Evolutionary conservation across 768 basidiomycete species (phyloP).

Genomic region (Leccinum arenicola): DNA sequence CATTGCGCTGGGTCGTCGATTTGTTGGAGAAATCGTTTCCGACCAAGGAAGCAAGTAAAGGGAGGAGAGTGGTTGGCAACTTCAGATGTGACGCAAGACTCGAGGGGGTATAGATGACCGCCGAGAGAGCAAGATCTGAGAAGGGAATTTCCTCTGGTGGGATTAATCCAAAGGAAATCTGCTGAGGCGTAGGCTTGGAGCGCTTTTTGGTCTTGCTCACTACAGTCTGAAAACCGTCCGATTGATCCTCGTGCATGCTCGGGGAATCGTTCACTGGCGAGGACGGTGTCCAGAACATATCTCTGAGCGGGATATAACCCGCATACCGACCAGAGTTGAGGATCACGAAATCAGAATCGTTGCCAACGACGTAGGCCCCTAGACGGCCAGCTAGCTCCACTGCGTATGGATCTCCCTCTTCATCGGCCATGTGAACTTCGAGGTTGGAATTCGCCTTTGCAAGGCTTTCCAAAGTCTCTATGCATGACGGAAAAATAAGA

Average conservation of each 20-base stretch:
- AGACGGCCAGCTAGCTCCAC: constrained; percentile 78
- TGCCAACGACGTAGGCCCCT: constrained; percentile 71
- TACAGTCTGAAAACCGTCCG: constrained; percentile 60
- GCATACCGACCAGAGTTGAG: constrained; percentile 72
- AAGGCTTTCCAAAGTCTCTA: constrained; percentile 49
- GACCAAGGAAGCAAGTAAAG: constrained; percentile 72
- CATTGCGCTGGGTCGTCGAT: constrained; percentile 45
- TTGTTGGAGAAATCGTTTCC: constrained; percentile 76
- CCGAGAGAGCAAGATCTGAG: constrained; percentile 48
- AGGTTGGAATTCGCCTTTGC: constrained; percentile 36
- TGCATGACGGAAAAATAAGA: constrained; percentile 53
- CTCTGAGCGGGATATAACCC: constrained; percentile 75
- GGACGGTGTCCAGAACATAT: constrained; percentile 61
- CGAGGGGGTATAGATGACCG: constrained; percentile 59
- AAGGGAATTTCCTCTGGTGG: constrained; percentile 44
- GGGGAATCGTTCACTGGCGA: constrained; percentile 24
- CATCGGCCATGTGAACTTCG: constrained; percentile 70
- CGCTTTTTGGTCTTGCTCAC: constrained; percentile 52
- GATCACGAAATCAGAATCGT: constrained; percentile 82
- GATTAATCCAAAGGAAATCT: constrained; percentile 37
- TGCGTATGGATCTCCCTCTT: constrained; percentile 81
- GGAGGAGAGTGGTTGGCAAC: constrained; percentile 68
- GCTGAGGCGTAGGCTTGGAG: constrained; percentile 28
- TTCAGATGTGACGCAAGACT: constrained; percentile 62
- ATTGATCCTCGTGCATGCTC: constrained; percentile 32